phyloP scores from a whole-genome alignment of 495 filamentous ascomycete species.

The Podospora tetraspora region DNA sequence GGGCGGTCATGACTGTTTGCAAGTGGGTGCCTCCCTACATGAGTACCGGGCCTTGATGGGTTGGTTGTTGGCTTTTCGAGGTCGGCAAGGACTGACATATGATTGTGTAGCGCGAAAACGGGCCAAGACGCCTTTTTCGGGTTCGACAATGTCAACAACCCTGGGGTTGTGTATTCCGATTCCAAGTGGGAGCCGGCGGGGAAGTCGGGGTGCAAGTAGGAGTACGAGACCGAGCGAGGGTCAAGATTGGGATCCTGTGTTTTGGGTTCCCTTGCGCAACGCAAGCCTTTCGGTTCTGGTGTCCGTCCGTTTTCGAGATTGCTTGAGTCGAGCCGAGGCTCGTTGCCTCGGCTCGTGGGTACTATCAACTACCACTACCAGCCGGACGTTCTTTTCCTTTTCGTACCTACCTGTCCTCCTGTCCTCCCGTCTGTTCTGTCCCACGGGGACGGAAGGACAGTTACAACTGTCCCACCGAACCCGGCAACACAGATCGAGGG shows the following conservation, averaged over 20 bases:
- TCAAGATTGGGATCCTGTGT: too few relatives aligned
- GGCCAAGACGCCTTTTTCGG: conserved; percentile 17
- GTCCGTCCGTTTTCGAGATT: not conserved
- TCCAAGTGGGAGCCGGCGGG: not conserved
- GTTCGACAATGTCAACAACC: conserved; percentile 10
- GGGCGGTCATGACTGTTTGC: conserved; percentile 27
- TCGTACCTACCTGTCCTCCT: not conserved
- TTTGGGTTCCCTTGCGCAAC: not conserved
- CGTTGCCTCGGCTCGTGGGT: not conserved
- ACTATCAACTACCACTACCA: too few relatives aligned
- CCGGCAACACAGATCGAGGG: not conserved
- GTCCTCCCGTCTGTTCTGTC: not conserved
- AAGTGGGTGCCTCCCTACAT: conserved; percentile 10
- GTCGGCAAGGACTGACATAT: not conserved
- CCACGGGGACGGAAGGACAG: not conserved
- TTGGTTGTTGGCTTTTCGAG: too few relatives aligned
- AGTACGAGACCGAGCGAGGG: too few relatives aligned
- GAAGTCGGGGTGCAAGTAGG: not conserved
- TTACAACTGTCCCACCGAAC: not conserved
- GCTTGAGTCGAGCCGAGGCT: not conserved
- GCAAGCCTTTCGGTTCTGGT: not conserved
- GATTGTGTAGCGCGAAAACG: not conserved
- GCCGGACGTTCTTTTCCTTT: too few relatives aligned
- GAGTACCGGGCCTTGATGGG: too few relatives aligned
- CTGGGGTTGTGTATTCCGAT: not conserved